Evolutionary conservation across 1,284 basidiomycete species (phyloP), one percentile per base, ranked within the genome.

Genomic region (Phellinidium pouzarii): DNA sequence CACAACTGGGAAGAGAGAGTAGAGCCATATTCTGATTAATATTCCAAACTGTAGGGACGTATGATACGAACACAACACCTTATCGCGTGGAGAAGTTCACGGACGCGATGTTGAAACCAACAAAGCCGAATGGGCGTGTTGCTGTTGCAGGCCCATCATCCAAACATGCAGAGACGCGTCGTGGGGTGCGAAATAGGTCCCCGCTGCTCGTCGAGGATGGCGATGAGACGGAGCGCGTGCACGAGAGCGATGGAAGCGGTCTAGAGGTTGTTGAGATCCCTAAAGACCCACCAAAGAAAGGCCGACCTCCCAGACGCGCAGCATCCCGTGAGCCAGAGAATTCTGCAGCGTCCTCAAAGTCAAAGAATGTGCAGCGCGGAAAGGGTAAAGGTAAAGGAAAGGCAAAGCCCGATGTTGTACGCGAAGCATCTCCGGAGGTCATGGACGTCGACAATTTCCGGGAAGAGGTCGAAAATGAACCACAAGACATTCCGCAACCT

Each of bases 331-430:
- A 54, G 25, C 53, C 53, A 23, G 53, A 54, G 19, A n/a, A 34
- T n/a, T 11, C 8, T 22, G 12, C 26, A 19, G 17, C 41, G 27
- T 14, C 14, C 11, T 7, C 37, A 27, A 63, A 63, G 12, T 46
- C 54, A 17, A 50, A 59, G 23, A 60, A 61, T 47, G 17, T 58
- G 9, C 37, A 59, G 1, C 58, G 49, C 6, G 55, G 48, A 9
- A 69, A 66, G 48, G 64, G 61, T 8, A 69, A 66, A 47, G 64
- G 61, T 6, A 68, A 66, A 44, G 58, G 56, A 2, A 64, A 58
- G 27, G 58, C 62, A 5, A 58, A 59, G 4, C 31, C 54, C 3
- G 51, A 47, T 14, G 46, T 45, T 4, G 47, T 43, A 14, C 34
- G 52, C 3, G 48, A 41, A 14, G 26, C 43, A 25, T 52, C 48